Percentiles rank a stretch among this genome's conserved stretches.
Conservation (phyloP, 768 basidiomycete species). For the Suillus luteus region DNA sequence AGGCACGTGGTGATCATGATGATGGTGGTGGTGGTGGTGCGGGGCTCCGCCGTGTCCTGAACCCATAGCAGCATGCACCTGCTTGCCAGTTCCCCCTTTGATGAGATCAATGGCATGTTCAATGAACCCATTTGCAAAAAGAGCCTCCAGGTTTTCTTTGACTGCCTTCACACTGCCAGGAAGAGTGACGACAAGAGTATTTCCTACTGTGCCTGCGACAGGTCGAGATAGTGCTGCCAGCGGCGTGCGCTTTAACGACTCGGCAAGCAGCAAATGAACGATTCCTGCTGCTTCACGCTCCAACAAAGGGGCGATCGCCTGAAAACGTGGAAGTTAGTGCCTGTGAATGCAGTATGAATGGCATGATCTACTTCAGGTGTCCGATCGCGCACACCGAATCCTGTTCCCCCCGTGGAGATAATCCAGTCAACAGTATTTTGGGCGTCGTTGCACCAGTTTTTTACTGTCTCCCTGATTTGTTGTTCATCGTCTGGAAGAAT, state of each 20-base stretch:
- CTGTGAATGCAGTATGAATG: background rate
- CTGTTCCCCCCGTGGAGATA: conserved; percentile 86
- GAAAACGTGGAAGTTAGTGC: background rate
- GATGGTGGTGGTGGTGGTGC: conserved; percentile 38
- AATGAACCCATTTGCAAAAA: conserved; percentile 59
- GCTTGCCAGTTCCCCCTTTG: conserved; percentile 63
- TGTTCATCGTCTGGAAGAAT: conserved; percentile 71
- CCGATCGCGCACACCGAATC: conserved; percentile 76
- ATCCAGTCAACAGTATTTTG: conserved; percentile 64
- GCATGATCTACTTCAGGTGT: conserved; percentile 78
- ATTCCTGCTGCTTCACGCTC: conserved; percentile 71
- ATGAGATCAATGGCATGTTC: conserved; percentile 75
- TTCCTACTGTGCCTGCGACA: conserved; percentile 69
- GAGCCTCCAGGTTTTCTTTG: conserved; percentile 67
- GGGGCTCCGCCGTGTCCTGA: conserved; percentile 30
- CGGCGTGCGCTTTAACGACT: conserved; percentile 73
- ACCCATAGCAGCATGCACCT: conserved; percentile 55
- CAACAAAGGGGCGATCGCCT: conserved; percentile 67
- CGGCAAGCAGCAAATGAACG: conserved; percentile 68
- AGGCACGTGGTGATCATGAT: conserved; percentile 48
- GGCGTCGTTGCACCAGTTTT: conserved; percentile 40
- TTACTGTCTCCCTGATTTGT: conserved; percentile 51
- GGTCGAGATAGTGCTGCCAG: conserved; percentile 84
- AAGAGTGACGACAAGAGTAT: conserved; percentile 74
- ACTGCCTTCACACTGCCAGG: conserved; percentile 89